Base-by-base conservation (phyloP, 768 basidiomycete genomes). In the Mycena polygramma region DNA sequence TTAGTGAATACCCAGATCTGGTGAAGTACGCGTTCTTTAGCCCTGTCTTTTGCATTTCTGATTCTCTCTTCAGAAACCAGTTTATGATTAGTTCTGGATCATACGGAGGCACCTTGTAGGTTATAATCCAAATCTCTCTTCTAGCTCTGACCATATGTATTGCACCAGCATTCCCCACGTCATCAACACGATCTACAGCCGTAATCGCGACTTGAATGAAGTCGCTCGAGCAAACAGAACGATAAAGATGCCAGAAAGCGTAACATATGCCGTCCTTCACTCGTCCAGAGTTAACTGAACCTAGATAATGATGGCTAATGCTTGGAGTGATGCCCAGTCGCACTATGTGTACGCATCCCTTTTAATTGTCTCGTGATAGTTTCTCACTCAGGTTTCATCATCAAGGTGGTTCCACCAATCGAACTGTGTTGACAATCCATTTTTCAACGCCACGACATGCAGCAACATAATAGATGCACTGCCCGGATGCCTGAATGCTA, bases 161-260 rank as follows among this genome's bases (percentile, higher is more conserved):
- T 35, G 9, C 15, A 36, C 20, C n/a, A 57, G 55, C 24, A 58
- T 58, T 8, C 57, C 57, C 41, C 57, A 58, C 15, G 26, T 58
- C 43, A 30, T 58, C 36, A 58, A 58, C 26, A 58, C 57, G 7
- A 58, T 58, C n/a, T 37, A 45, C 26, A 58, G 57, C 41, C 57
- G 57, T 14, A 58, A 58, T 41, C 57, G 14, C 24, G 15, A 58
- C 26, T 19, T 9, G 13, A 19, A 45, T 20, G 55, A 11, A 41
- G 20, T 37, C n/a, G 43, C 26, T 24, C 22, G 41, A 58, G 22
- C 24, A 5, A 58, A 45, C 57, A 58, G 57, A 41, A 58, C 57
- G 20, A 45, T 58, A 13, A 58, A 58, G 57, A 58, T 58, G 57
- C 57, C 57, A 58, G 57, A 58, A 58, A 58, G 57, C 24, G 57